Evolutionary conservation across 140 eudicot species (phyloP), one percentile per base, ranked within the genome.

Genomic region (Ambrosia hybrid): DNA sequence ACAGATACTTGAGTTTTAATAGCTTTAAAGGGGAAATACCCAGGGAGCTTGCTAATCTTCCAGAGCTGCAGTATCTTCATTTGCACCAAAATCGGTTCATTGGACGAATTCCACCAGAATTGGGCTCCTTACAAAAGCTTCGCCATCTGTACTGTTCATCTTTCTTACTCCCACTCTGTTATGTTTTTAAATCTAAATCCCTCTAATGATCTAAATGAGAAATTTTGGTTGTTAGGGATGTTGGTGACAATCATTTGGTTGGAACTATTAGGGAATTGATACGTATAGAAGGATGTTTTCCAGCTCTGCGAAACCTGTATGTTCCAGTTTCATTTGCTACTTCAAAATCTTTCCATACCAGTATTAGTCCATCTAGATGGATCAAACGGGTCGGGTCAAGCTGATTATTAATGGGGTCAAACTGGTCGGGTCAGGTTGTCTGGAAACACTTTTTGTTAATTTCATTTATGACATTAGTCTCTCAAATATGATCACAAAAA

Each of bases 221-320:
- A 33, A 52, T 15, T 63, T 55, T 43, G 49, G 67, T 74, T 71
- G 70, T 78, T 62, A 94, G 99, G 91, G 99, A 90, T 86, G 90
- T 90, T 71, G 96, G 97, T 73, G 93, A 90, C 80, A 94, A 94
- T 81, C 97, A 94, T 82, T 75, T 94, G 85, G 91, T 90, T 72
- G 99, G 99, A 75, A 90, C 99, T 43, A 94, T 90, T 67, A 84
- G 97, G 86, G 97, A 94, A 80, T 89, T 94, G 71, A 94, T 94
- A 57, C 89, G 91, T 56, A 82, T 88, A 73, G 99, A 94, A 80
- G 99, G 99, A 70, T 90, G 99, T 68, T 94, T 94, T 71, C 97
- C 96, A 70, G 89, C 88, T 77, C 83, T 94, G 33, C 90, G 99
- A 39, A 94, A 94, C 83, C 85, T 94, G 97, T 94, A 88, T 76